Percentiles rank a stretch among this genome's conserved stretches.
Conservation (phyloP, 768 basidiomycete species). For the Termitomyces eurrhizus region DNA sequence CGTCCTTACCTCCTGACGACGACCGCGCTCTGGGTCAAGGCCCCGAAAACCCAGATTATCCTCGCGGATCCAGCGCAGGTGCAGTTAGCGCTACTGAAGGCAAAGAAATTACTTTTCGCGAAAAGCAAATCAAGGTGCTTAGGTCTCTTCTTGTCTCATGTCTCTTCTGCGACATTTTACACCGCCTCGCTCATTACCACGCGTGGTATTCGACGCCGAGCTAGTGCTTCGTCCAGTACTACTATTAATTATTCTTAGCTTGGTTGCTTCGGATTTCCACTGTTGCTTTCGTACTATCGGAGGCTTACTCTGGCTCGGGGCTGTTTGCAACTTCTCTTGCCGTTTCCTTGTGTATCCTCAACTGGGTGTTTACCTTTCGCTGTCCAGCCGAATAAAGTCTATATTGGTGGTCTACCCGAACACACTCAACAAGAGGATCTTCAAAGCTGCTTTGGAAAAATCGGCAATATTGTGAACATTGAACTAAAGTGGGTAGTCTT, state of each 20-base stretch:
- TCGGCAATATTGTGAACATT: conserved; percentile 69
- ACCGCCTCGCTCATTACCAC: conserved; percentile 22
- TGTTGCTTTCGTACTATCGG: conserved; percentile 36
- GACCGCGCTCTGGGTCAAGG: conserved; percentile 42
- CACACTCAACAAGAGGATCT: conserved; percentile 83
- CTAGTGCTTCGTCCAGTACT: conserved; percentile 30
- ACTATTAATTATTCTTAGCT: conserved; percentile 33
- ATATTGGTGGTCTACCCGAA: conserved; percentile 86
- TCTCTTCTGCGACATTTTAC: conserved; percentile 23
- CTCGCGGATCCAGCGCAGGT: conserved; percentile 47
- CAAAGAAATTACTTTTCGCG: conserved; percentile 52
- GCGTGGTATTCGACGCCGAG: conserved; percentile 31
- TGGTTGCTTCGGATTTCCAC: conserved; percentile 23
- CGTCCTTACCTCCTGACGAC: conserved; percentile 47
- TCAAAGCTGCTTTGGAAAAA: conserved; percentile 82
- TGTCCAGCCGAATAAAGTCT: conserved; percentile 90
- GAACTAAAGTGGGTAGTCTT: conserved; percentile 71
- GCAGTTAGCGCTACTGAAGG: conserved; percentile 35
- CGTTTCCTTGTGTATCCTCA: conserved; percentile 43
- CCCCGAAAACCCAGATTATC: conserved; percentile 47
- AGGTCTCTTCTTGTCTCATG: conserved; percentile 51
- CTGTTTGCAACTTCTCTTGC: conserved; percentile 45
- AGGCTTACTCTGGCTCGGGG: conserved; percentile 37
- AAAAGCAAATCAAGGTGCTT: conserved; percentile 89
- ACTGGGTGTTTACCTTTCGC: conserved; percentile 69